phyloP scores from a whole-genome alignment of 1,284 basidiomycete species.

The Cystobasidiaceae sp. region DNA sequence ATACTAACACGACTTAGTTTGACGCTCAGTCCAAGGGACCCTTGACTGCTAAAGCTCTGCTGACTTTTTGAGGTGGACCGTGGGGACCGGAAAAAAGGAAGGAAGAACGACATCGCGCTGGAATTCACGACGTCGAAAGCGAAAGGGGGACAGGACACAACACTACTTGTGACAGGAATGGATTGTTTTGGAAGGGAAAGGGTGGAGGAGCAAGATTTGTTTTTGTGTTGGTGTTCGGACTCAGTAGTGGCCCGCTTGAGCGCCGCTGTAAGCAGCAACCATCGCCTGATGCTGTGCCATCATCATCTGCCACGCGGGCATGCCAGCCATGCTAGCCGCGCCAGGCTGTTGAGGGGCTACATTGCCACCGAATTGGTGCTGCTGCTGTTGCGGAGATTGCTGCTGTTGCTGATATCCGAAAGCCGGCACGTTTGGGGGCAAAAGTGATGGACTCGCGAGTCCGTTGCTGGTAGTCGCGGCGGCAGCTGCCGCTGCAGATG shows the following conservation, averaged over 20 bases:
- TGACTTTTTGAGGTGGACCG: too few species aligned
- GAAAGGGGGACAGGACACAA: too few species aligned
- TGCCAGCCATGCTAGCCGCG: conserved; percentile 8
- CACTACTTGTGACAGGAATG: too few species aligned
- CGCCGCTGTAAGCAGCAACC: conserved; percentile 16
- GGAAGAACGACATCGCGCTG: too few species aligned
- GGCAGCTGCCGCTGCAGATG: background rate
- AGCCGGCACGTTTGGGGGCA: background rate
- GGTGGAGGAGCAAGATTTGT: too few species aligned
- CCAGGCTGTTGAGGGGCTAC: conserved; percentile 3
- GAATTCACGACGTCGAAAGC: too few species aligned
- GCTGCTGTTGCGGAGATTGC: background rate
- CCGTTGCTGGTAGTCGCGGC: background rate
- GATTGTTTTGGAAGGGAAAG: background rate
- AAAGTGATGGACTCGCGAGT: background rate
- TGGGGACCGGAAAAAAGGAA: too few species aligned
- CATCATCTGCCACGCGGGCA: conserved; percentile 31
- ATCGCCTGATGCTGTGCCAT: conserved; percentile 30
- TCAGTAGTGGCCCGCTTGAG: background rate
- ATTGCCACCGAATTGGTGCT: background rate
- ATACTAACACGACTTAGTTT: too few species aligned
- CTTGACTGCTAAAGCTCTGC: too few species aligned
- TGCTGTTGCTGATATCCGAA: background rate
- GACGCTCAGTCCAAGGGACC: too few species aligned
- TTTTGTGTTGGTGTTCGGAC: background rate